Conservation (phyloP, 2,329 filamentous ascomycete species). For the Ophiostoma sp. region DNA sequence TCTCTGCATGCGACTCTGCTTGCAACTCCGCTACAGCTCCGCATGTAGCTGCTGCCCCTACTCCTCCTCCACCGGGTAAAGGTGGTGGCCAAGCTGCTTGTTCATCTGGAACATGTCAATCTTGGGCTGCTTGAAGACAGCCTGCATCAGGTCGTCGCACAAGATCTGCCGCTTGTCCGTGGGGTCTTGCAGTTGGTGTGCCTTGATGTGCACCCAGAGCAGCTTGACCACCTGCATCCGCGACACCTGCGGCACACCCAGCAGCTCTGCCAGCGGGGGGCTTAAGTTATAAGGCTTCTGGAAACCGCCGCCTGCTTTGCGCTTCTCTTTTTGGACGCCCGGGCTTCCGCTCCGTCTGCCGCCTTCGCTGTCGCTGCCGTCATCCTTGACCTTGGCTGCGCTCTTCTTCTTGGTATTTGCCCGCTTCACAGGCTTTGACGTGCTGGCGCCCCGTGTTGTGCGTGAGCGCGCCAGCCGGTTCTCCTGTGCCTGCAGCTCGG, state of each 20-base stretch:
- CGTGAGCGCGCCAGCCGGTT: constrained; percentile 63
- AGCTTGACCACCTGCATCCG: constrained; percentile 94
- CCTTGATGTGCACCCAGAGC: constrained; percentile 93
- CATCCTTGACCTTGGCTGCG: constrained; percentile 58
- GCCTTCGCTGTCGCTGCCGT: constrained; percentile 55
- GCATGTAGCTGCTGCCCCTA: background rate
- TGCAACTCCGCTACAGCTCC: too few relatives aligned
- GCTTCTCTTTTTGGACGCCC: constrained; percentile 52
- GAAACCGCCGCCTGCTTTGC: constrained; percentile 87
- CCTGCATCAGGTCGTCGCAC: constrained; percentile 86
- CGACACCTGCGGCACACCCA: constrained; percentile 74
- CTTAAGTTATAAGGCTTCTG: constrained; percentile 80
- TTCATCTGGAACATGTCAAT: constrained; percentile 99
- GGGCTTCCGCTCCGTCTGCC: constrained; percentile 52
- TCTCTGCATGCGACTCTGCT: too few relatives aligned
- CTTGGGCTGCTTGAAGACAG: constrained; percentile 83
- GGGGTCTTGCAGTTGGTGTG: constrained; percentile 81
- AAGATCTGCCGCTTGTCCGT: constrained; percentile 85
- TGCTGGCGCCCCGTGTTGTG: constrained; percentile 70
- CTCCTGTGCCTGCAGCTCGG: constrained; percentile 85
- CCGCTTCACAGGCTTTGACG: constrained; percentile 48
- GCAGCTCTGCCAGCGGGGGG: constrained; percentile 60
- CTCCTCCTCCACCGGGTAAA: constrained; percentile 76
- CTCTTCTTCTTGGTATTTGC: constrained; percentile 42
- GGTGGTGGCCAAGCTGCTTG: constrained; percentile 83